Conservation (phyloP, 305 asterid species). For the Fraxinus greggii region DNA sequence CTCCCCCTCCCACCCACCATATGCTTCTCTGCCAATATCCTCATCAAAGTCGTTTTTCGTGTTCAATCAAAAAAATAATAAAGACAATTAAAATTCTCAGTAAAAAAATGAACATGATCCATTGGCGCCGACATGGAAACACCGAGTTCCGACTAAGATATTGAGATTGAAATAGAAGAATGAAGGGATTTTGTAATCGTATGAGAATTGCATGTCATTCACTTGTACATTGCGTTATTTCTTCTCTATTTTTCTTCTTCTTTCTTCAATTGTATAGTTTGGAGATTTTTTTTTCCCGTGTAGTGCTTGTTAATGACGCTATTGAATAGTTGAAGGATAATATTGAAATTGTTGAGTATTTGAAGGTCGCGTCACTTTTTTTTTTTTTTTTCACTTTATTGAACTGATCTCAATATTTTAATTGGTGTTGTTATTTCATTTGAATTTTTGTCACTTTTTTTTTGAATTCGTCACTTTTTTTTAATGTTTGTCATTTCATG, state of each 20-base stretch:
- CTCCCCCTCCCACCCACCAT: conserved; percentile 82
- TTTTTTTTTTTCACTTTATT: too few relatives aligned
- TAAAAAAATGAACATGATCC: conserved; percentile 63
- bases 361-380: neutral
- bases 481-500: too few relatives aligned
- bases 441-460: too few relatives aligned
- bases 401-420: too few relatives aligned
- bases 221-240: conserved; percentile 51
- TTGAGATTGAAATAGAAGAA: conserved; percentile 68
- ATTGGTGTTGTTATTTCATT: too few relatives aligned
- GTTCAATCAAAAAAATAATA: conserved; percentile 2
- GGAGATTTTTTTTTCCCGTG: neutral
- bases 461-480: too few relatives aligned
- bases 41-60: conserved; percentile 88
- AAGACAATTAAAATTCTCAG: neutral
- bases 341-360: neutral
- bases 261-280: neutral
- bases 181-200: conserved; percentile 54
- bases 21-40: conserved; percentile 91
- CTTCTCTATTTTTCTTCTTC: conserved; percentile 38
- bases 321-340: neutral
- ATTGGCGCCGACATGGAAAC: conserved; percentile 92
- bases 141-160: conserved; percentile 67
- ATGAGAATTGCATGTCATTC: conserved; percentile 78
- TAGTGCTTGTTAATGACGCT: neutral